Evolutionary conservation across 805 yeast genomes (phyloP), one percentile per base, ranked within the genome.

Genomic region (Saturnispora quitensis): DNA sequence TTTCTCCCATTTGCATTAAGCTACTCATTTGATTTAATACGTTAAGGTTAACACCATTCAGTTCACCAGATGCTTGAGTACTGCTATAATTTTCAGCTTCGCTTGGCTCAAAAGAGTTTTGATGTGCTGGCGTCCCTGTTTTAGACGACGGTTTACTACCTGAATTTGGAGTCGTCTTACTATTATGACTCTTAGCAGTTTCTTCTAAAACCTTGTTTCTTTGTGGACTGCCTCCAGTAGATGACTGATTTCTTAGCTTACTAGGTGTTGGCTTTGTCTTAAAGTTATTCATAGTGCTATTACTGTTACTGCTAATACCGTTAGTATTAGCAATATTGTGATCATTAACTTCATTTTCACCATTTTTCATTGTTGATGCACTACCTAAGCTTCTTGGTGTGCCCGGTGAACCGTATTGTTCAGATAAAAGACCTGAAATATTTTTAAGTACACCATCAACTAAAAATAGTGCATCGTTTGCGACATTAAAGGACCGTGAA

Each of bases 401-500:
- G 10, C 46, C 43, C 25, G 50, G 50, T 3, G 50, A 31, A 18
- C 50, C 45, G 20, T 50, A 55, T 45, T 61, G 60, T 12, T 62
- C 66, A 15, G 60, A 61, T 33, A 78, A 63, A 34, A 84, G 65
- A 0, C 89, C 90, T 0, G 96, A 96, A 18, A 90, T 81, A 53
- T 87, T 87, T 24, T 76, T 74, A 49, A 88, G 68, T 3, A 90
- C 76, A 56, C 84, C 74, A 59, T 89, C 91, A 52, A 90, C 77
- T 60, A 82, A 78, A 48, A 73, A 72, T 43, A 89, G 68, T 0
- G 97, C 95, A 50, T 76, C 78, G n/a, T 80, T 78, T 34, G 88
- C 88, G 55, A 86, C 90, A 31, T 79, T 85, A 62, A 87, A 89
- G 31, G 87, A 84, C 56, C 82, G 82, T 4, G 93, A 77, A 43